phyloP scores from a whole-genome alignment of 495 filamentous ascomycete genomes.

The Monascus purpureus region DNA sequence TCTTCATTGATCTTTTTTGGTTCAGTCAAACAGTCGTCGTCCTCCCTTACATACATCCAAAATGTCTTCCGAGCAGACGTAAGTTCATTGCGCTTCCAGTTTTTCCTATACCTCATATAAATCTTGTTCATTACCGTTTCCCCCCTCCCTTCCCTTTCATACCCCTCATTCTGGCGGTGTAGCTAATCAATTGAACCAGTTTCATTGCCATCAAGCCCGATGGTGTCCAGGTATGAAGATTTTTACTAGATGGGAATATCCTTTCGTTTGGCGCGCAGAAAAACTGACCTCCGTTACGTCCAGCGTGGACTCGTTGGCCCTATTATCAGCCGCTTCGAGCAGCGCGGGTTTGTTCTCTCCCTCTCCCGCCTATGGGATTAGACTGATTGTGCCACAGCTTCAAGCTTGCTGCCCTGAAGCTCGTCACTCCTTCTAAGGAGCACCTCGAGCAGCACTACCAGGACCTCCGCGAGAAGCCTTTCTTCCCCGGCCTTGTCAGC shows the following conservation, averaged over 20 bases:
- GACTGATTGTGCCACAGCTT: conserved; percentile 42
- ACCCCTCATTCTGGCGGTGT: conserved; percentile 18
- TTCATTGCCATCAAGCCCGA: conserved; percentile 99
- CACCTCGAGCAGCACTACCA: conserved; percentile 97
- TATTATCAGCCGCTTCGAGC: conserved; percentile 96
- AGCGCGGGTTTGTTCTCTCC: conserved; percentile 55
- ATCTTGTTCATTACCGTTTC: conserved; percentile 1
- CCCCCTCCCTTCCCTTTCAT: conserved; percentile 1
- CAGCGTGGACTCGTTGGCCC: conserved; percentile 92
- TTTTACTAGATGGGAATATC: neutral
- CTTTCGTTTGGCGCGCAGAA: conserved; percentile 3
- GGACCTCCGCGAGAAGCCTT: conserved; percentile 84
- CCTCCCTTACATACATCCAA: conserved; percentile 30
- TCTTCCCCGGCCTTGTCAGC: conserved; percentile 85
- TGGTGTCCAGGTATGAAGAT: conserved; percentile 77
- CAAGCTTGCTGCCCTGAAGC: conserved; percentile 98
- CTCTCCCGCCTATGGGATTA: too few relatives aligned
- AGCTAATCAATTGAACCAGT: conserved; percentile 44
- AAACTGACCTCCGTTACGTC: conserved; percentile 11
- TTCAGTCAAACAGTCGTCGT: conserved; percentile 9
- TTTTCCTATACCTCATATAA: too few relatives aligned
- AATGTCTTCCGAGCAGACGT: conserved; percentile 94
- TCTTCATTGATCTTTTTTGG: conserved; percentile 12
- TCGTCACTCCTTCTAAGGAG: conserved; percentile 68
- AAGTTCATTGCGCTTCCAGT: conserved; percentile 24